These are phyloP conservation scores for Vaccinium vitisidaea DNA, from an alignment of 148 eudicot species.

Conservation along the genomic window DNA sequence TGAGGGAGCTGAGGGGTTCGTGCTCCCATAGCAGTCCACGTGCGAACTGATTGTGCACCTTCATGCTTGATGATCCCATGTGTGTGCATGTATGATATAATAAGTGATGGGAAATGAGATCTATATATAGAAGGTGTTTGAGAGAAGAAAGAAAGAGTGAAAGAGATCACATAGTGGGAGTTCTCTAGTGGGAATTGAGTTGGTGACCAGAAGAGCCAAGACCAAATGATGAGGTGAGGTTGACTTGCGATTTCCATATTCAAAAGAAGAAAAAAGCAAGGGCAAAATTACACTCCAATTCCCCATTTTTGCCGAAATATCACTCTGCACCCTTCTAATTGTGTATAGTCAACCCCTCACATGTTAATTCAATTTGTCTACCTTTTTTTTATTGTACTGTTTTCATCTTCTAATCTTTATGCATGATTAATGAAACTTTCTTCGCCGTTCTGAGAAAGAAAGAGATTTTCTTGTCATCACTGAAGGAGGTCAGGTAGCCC, in stretches of 20 bases:
- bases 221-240: conserved; percentile 99
- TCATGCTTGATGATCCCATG: conserved; percentile 66
- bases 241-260: conserved; percentile 66
- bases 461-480: neutral
- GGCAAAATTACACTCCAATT: neutral
- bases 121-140: neutral
- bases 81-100: conserved; percentile 6
- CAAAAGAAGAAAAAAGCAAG: conserved; percentile 29
- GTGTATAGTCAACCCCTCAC: neutral
- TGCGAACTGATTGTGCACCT: conserved; percentile 69
- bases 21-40: conserved; percentile 74
- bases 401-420: too few relatives aligned
- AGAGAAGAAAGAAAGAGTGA: neutral
- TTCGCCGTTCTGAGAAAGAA: neutral
- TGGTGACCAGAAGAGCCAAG: conserved; percentile 70
- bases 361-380: too few relatives aligned
- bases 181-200: conserved; percentile 44
- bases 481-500: neutral
- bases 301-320: neutral
- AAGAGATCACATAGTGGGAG: conserved; percentile 1
- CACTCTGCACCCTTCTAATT: neutral
- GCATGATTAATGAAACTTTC: too few relatives aligned
- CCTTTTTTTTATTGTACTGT: too few relatives aligned
- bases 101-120: neutral
- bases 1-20: conserved; percentile 46